Conservation (phyloP, 2,329 filamentous ascomycete species). For the Fragosphaeria purpurea region DNA sequence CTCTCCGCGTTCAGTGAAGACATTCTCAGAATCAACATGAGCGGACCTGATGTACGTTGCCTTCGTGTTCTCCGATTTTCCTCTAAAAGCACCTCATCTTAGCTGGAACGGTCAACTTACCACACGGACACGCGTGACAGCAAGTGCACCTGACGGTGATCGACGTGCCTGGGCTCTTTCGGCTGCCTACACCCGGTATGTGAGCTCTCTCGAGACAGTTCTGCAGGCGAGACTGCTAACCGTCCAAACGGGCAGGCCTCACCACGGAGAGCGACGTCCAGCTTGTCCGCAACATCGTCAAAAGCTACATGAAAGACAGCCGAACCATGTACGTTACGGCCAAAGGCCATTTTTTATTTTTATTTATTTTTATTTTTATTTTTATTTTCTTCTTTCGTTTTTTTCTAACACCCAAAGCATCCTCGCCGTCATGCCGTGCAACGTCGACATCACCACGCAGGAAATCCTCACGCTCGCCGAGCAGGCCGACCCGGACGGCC, state of each 20-base stretch:
- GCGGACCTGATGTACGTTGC: constrained; percentile 28
- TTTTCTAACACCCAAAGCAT: constrained; percentile 19
- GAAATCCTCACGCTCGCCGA: constrained; percentile 28
- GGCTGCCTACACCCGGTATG: constrained; percentile 24
- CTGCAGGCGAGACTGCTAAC: too few species aligned
- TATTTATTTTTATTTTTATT: too few species aligned
- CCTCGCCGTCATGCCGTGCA: constrained; percentile 32
- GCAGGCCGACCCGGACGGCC: constrained; percentile 28
- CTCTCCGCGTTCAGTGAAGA: constrained; percentile 33
- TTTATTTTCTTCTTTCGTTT: too few species aligned
- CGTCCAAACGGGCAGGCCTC: constrained; percentile 17
- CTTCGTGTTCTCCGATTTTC: not conserved
- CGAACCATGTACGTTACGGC: constrained; percentile 33
- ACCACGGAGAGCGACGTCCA: constrained; percentile 35
- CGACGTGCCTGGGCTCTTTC: constrained; percentile 45
- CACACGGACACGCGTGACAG: constrained; percentile 8
- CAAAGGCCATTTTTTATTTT: not conserved
- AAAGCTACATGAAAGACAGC: constrained; percentile 32
- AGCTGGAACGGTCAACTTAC: too few species aligned
- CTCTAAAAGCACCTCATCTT: not conserved
- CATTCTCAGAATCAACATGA: constrained; percentile 33
- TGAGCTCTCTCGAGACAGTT: not conserved
- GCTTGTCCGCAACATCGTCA: constrained; percentile 37
- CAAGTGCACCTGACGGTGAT: constrained; percentile 41
- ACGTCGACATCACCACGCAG: constrained; percentile 29